Evolutionary conservation across 768 basidiomycete genomes (phyloP).

Genomic region (Russula lepida): DNA sequence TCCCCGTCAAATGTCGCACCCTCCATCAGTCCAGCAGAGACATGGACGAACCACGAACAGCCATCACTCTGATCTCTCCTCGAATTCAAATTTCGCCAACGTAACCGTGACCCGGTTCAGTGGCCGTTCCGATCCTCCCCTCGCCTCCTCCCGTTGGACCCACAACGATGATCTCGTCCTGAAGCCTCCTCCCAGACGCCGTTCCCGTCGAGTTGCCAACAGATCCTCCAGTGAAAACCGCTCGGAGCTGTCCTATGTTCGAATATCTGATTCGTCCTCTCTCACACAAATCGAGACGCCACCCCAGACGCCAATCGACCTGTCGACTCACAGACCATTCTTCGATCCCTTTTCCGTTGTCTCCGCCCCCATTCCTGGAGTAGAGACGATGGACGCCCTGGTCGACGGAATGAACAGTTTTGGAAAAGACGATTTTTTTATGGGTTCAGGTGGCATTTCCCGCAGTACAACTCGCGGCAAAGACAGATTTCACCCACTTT

Average conservation of each 20-base stretch:
- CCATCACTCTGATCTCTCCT: constrained; percentile 12
- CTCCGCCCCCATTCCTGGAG: constrained; percentile 67
- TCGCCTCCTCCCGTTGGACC: background rate
- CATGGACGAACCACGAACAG: constrained; percentile 2
- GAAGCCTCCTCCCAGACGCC: constrained; percentile 10
- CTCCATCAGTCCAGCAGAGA: constrained; percentile 1
- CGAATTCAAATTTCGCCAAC: constrained; percentile 15
- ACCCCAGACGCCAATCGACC: constrained; percentile 59
- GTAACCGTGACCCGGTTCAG: background rate
- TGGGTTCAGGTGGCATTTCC: constrained; percentile 32
- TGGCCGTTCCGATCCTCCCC: constrained; percentile 6
- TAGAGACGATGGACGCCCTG: constrained; percentile 82
- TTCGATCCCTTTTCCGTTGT: constrained; percentile 44
- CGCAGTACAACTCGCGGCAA: constrained; percentile 48
- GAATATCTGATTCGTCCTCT: constrained; percentile 58
- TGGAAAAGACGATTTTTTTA: constrained; percentile 47
- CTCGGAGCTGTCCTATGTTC: constrained; percentile 30
- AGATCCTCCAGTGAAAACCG: constrained; percentile 9
- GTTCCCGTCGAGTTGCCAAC: constrained; percentile 7
- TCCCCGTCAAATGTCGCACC: constrained; percentile 41
- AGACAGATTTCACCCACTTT: constrained; percentile 54
- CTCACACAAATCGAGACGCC: constrained; percentile 57
- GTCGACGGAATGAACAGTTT: constrained; percentile 83
- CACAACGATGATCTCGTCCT: constrained; percentile 8
- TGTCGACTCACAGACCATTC: constrained; percentile 28